Base-by-base conservation (phyloP, 1,284 basidiomycete species). In the Volvariella volvacea region DNA sequence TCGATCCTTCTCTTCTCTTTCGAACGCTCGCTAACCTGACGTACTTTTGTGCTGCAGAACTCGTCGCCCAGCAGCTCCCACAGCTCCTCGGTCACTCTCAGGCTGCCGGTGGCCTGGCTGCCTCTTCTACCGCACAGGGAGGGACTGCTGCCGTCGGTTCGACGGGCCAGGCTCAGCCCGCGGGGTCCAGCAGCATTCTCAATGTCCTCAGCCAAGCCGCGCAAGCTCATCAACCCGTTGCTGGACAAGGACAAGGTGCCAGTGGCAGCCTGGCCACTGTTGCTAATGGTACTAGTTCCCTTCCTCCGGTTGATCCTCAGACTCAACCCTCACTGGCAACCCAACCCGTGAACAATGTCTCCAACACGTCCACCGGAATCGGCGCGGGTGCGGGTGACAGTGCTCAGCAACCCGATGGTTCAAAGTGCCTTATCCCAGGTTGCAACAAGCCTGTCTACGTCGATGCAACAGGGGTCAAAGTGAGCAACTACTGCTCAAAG, bases 401-500 rank as follows among this genome's bases (percentile, higher is more conserved):
- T 50, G 56, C 52, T 46, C 59, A 62, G 47, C 57, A 54, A 50
- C 32, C 62, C 56, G 55, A 56, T 60, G 52, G 56, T 57, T 45
- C 58, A 52, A 64, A 64, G 43, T 76, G 74, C 54, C 63, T 66
- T 56, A 67, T 76, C 54, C 68, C 70, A 50, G 71, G 68, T 44
- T 78, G 75, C 60, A 66, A 63, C 45, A 63, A 76, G 56, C 65
- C 67, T 54, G 71, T 67, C 48, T 65, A 74, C 55, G 60, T 70
- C 53, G 71, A 76, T 56, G 52, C 62, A 45, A 62, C 66, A 52
- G 70, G 70, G 6, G 46, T 62, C 32, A 66, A 61, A 54, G 56
- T 58, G 20, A 74, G 73, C 48, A 67, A 73, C 21, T 76, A 71
- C 48, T 78, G 74, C 51, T 76, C 74, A 1, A 60, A 63, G 62